Evolutionary conservation across 2,329 filamentous ascomycete species (phyloP), one percentile per base, ranked within the genome.

Genomic region (Neonectria hederae): DNA sequence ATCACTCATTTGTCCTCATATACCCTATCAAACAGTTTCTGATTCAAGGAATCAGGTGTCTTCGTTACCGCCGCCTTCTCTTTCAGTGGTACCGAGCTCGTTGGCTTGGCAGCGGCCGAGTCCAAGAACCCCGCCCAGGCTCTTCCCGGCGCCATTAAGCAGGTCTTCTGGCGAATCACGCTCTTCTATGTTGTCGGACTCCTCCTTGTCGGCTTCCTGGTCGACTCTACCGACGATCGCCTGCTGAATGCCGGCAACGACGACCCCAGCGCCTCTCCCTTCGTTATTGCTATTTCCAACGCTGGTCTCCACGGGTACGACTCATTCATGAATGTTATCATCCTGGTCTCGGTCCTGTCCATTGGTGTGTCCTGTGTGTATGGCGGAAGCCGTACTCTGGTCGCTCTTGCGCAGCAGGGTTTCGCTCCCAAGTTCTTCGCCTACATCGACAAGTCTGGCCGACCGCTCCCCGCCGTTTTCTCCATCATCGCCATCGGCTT

Each of bases 101-200:
- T 93, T n/a, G 91, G 90, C 70, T 83, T 93, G 3, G 90, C 90
- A 3, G 90, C 90, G 1, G 90, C 90, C 7, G 91, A 94, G 77
- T 87, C 90, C 0, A 79, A 81, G 10, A 92, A 92, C 73, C 91
- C 91, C 0, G 84, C 87, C 61, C 89, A 92, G 74, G 87, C 90
- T 0, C 84, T 97, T 1, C 94, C 94, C 0, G 89, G 88, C 2
- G 94, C 94, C 5, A 90, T 95, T 72, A 97, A 96, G 81, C 93
- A 97, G 75, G 92, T 87, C 32, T 87, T 87, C 63, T 87, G 84
- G 84, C 83, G 85, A 69, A 86, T 87, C 64, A 85, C 82, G 0
- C 74, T 86, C 65, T 87, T 87, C 68, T 87, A 87, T 66, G 76
- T 87, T 51, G 76, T 87, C 3, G 83, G 83, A 38, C 79, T 87